A percentile compares a stretch with the other conserved stretches of the same genome.
Conservation (phyloP, 2,329 filamentous ascomycete genomes). For the Neodidymelliopsis sp. region DNA sequence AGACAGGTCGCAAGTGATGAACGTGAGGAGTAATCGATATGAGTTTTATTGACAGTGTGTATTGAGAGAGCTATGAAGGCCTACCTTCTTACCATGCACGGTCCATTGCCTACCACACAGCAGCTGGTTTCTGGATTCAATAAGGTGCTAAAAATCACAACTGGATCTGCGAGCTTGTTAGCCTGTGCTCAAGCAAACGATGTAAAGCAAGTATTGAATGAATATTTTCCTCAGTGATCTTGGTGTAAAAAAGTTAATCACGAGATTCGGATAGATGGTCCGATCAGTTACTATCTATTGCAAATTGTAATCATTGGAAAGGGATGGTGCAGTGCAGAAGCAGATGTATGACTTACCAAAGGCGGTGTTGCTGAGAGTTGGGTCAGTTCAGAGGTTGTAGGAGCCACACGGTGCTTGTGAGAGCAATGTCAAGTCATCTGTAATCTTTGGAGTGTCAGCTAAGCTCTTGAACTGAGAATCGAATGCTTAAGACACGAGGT, state of each 20-base stretch:
- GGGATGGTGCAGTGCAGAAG: slow-evolving; percentile 19
- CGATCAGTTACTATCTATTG: slow-evolving; percentile 73
- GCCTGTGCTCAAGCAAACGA: slow-evolving; percentile 16
- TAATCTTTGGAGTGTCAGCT: slow-evolving; percentile 24
- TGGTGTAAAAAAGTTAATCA: slow-evolving; percentile 69
- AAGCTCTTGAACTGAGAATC: background rate
- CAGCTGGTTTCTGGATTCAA: too few species aligned
- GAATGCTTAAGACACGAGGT: background rate
- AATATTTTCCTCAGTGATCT: slow-evolving; percentile 68
- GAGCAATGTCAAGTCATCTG: too few species aligned
- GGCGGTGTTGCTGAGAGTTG: background rate
- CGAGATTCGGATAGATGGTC: slow-evolving; percentile 19
- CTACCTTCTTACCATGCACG: too few species aligned
- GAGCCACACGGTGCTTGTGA: too few species aligned
- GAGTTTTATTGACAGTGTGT: too few species aligned
- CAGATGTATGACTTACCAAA: slow-evolving; percentile 4
- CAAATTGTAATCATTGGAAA: slow-evolving; percentile 71
- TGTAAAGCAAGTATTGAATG: slow-evolving; percentile 21
- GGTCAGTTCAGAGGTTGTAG: too few species aligned
- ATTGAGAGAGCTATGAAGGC: too few species aligned
- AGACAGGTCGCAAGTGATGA: slow-evolving; percentile 7
- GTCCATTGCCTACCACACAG: too few species aligned
- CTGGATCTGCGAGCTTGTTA: slow-evolving; percentile 32
- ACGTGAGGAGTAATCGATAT: background rate
- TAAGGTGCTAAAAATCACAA: too few species aligned